Evolutionary conservation across 176 grass and related monocot genomes (phyloP).

Genomic region (Aechmea fasciata): DNA sequence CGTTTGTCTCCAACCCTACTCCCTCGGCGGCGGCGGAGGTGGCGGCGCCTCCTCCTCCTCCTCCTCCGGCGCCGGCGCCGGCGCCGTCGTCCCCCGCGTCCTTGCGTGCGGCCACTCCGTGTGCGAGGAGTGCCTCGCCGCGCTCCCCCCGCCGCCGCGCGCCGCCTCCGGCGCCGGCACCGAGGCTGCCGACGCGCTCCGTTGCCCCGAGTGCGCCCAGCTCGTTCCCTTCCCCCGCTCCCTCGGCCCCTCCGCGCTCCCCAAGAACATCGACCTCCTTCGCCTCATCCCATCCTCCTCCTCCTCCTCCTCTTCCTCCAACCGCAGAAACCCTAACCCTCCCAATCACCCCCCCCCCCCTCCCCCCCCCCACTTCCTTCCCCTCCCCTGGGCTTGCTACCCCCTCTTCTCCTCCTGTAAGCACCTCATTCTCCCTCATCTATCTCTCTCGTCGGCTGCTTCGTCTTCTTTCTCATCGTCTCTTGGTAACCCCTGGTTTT

Average conservation of each 20-base stretch:
- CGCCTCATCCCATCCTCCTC: constrained; percentile 27
- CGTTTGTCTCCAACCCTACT: constrained; percentile 58
- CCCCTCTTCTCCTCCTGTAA: constrained; percentile 24
- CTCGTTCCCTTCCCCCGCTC: constrained; percentile 59
- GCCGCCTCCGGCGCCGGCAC: constrained; percentile 23
- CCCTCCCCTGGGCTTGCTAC: constrained; percentile 21
- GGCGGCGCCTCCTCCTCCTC: constrained; percentile 17
- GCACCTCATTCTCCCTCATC: constrained; percentile 22
- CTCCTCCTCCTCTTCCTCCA: constrained; percentile 1
- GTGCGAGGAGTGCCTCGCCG: constrained; percentile 54
- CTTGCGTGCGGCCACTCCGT: constrained; percentile 81
- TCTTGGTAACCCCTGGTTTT: constrained; percentile 37
- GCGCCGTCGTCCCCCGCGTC: constrained; percentile 45
- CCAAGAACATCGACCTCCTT: constrained; percentile 80
- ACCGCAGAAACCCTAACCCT: background rate
- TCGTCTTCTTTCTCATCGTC: constrained; percentile 8
- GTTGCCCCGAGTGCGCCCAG: constrained; percentile 80
- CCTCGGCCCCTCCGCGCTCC: constrained; percentile 50
- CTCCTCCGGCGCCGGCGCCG: constrained; percentile 38
- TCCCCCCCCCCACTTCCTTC: constrained; percentile 14
- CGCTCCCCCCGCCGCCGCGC: constrained; percentile 49
- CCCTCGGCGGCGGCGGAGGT: constrained; percentile 12
- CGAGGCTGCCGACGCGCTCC: constrained; percentile 38
- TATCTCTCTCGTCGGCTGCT: constrained; percentile 15
- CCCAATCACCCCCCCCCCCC: background rate